Evolutionary conservation across 495 filamentous ascomycete species (phyloP), one percentile per base, ranked within the genome.

Genomic region (Durotheca rogersii): DNA sequence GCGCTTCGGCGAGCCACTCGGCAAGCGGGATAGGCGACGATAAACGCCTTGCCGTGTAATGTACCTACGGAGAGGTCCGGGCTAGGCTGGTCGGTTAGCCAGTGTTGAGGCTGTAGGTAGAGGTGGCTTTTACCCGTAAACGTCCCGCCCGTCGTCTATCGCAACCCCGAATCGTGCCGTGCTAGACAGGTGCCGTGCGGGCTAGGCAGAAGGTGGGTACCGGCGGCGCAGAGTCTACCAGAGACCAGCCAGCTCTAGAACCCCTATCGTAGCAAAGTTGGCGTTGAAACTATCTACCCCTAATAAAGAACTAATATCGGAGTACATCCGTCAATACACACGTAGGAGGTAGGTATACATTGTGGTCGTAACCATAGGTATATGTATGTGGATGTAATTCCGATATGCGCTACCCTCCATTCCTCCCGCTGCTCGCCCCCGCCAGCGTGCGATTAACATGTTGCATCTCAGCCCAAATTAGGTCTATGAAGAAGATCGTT

Each of bases 401-500:
- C 43, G 41, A 30, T 55, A 6, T n/a, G 31, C 10, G 14, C 40
- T 20, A 30, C 1, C 15, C 21, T 41, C 21, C 44, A 35, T n/a
- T 51, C 20, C 40, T 43, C 31, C 12, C 40, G 36, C 34, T 51
- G 30, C 35, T 35, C 35, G 39, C 45, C 41, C n/a, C 41, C 19
- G 38, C 53, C 41, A 39, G 35, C 39, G 31, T 57, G 45, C 56
- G 56, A 59, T 59, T 59, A 50, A 51, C 15, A 19, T 51, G 56
- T 59, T 39, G 50, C 50, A 59, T 59, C 54, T 54, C 50, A 51
- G 41, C 46, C n/a, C 49, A 47, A 59, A 54, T 47, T 59, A 32
- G 56, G 57, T 33, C 34, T 51, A 25, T n/a, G n/a, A n/a, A n/a
- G 52, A 59, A 59, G 56, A 59, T 59, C 50, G 45, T 59, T 59